Evolutionary conservation across 495 filamentous ascomycete species (phyloP).

Genomic region (Neurospora sp.): DNA sequence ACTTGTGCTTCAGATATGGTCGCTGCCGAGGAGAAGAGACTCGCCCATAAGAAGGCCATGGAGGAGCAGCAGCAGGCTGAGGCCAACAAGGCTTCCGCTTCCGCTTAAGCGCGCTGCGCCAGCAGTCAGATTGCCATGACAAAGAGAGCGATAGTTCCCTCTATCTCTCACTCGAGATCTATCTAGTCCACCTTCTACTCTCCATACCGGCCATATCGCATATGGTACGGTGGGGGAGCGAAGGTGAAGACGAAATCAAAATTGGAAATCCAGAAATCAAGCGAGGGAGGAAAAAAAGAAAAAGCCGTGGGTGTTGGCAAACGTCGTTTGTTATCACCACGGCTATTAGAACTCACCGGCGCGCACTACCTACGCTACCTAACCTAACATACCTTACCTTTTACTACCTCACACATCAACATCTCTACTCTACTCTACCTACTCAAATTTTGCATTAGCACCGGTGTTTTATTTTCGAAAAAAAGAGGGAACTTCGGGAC

Average conservation of each 20-base stretch:
- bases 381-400: background rate
- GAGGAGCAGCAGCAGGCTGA: constrained; percentile 4
- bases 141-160: background rate
- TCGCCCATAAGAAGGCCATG: constrained; percentile 43
- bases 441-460: background rate
- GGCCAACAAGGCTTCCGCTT: constrained; percentile 1
- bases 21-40: constrained; percentile 59
- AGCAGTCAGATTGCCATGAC: background rate
- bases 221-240: background rate
- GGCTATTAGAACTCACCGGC: background rate
- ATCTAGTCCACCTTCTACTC: background rate
- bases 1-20: constrained; percentile 53
- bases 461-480: background rate
- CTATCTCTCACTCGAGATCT: background rate
- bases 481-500: background rate
- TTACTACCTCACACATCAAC: background rate
- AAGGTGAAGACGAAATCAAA: background rate
- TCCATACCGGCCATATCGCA: background rate
- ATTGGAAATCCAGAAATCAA: background rate
- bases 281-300: background rate
- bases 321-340: background rate
- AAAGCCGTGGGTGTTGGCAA: background rate
- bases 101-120: constrained; percentile 1
- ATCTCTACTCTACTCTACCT: background rate
- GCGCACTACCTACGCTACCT: background rate